Percentiles rank a stretch among this genome's conserved stretches.
phyloP scores from a whole-genome alignment of 2,329 filamentous ascomycete genomes.

The Pseudogymnoascus sp. region DNA sequence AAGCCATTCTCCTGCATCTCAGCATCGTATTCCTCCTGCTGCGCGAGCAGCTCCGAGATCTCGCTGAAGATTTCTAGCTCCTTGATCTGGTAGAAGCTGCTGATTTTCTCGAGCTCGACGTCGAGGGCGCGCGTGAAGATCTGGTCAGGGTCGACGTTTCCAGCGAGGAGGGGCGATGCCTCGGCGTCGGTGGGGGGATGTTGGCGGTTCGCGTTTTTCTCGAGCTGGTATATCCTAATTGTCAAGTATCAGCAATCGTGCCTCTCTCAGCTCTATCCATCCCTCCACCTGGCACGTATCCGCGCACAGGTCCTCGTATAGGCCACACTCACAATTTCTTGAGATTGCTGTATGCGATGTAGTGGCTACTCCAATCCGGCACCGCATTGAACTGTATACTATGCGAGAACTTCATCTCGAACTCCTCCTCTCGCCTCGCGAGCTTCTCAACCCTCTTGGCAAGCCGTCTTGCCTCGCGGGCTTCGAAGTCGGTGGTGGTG shows the following conservation, averaged over 20 bases:
- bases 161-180: constrained; percentile 70
- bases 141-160: constrained; percentile 65
- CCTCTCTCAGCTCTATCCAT: no score
- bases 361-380: constrained; percentile 98
- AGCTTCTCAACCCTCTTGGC: constrained; percentile 56
- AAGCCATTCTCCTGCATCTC: constrained; percentile 27
- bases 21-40: constrained; percentile 59
- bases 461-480: constrained; percentile 8
- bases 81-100: constrained; percentile 82
- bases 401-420: constrained; percentile 99
- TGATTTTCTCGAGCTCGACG: constrained; percentile 88
- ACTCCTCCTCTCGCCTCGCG: constrained; percentile 61
- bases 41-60: constrained; percentile 66
- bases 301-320: background rate
- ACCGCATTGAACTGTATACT: constrained; percentile 99
- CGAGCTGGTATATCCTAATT: constrained; percentile 81
- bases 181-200: constrained; percentile 64
- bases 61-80: constrained; percentile 82
- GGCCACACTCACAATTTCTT: constrained; percentile 76
- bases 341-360: constrained; percentile 96
- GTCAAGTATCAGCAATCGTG: constrained; percentile 14
- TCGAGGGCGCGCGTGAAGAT: constrained; percentile 78
- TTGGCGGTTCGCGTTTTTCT: constrained; percentile 68
- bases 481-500: background rate
- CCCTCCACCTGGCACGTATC: background rate